These are phyloP conservation scores for Hypholoma sublateritium DNA, from an alignment of 768 basidiomycete species.

Conservation along the genomic window DNA sequence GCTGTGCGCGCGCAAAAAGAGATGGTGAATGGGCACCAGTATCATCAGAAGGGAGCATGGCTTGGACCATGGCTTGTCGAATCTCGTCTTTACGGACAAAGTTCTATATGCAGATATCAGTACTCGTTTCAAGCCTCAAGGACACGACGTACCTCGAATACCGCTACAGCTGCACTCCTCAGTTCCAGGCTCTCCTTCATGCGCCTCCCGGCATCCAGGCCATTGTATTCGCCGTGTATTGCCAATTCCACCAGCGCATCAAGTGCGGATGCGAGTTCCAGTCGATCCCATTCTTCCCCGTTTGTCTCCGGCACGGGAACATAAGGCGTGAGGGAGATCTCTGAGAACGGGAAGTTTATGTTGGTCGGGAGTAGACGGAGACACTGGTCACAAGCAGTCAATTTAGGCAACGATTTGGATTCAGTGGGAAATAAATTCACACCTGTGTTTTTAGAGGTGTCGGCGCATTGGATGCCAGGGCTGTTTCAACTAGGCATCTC, in stretches of 20 bases:
- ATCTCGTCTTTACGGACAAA: constrained; percentile 77
- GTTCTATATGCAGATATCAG: constrained; percentile 44
- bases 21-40: constrained; percentile 21
- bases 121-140: neutral
- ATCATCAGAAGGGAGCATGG: constrained; percentile 68
- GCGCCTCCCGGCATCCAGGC: constrained; percentile 56
- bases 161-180: constrained; percentile 70
- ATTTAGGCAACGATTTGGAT: neutral
- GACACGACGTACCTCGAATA: constrained; percentile 69
- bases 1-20: neutral
- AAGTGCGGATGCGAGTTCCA: constrained; percentile 78
- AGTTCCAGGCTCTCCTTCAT: constrained; percentile 70
- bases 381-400: constrained; percentile 30
- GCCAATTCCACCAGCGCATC: constrained; percentile 81
- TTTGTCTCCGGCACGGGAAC: constrained; percentile 79
- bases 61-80: constrained; percentile 64
- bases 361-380: constrained; percentile 47
- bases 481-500: constrained; percentile 83
- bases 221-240: constrained; percentile 86
- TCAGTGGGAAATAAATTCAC: constrained; percentile 5
- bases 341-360: constrained; percentile 60
- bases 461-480: constrained; percentile 92
- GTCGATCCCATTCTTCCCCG: constrained; percentile 91
- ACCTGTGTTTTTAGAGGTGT: constrained; percentile 86
- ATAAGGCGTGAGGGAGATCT: constrained; percentile 70